A percentile compares a stretch with the other conserved stretches of the same genome.
phyloP scores from a whole-genome alignment of 208 protist species.

The Leishmania major region DNA sequence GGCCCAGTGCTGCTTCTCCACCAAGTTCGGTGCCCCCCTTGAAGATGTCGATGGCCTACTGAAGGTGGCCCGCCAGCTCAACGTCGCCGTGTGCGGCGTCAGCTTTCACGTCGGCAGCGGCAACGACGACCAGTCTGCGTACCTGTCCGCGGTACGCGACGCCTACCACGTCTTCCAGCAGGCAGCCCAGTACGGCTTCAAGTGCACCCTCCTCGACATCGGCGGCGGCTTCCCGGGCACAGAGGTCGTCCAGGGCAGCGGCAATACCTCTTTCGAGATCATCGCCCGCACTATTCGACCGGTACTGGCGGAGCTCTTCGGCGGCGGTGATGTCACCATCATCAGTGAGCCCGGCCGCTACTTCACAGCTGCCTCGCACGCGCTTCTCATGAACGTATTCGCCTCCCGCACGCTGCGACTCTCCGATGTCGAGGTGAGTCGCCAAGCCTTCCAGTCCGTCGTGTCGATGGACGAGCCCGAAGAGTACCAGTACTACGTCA shows the following conservation, averaged over 20 bases:
- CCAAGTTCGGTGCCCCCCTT: slow-evolving; percentile 80
- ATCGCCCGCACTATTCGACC: slow-evolving; percentile 63
- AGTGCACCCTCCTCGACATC: slow-evolving; percentile 87
- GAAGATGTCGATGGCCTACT: slow-evolving; percentile 52
- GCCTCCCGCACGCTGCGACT: slow-evolving; percentile 42
- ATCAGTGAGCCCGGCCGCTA: slow-evolving; percentile 88
- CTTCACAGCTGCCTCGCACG: slow-evolving; percentile 71
- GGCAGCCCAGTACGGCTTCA: slow-evolving; percentile 60
- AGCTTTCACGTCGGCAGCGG: slow-evolving; percentile 92
- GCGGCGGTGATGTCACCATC: slow-evolving; percentile 47
- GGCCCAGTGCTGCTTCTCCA: slow-evolving; percentile 71
- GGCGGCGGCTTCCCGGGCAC: slow-evolving; percentile 86
- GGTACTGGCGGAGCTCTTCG: slow-evolving; percentile 71
- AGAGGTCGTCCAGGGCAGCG: slow-evolving; percentile 8
- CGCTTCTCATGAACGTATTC: slow-evolving; percentile 76
- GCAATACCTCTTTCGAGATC: slow-evolving; percentile 39
- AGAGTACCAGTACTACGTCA: slow-evolving; percentile 85
- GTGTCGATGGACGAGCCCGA: slow-evolving; percentile 29
- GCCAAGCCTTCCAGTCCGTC: slow-evolving; percentile 24
- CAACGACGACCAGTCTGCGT: slow-evolving; percentile 61
- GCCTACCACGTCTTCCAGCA: slow-evolving; percentile 60
- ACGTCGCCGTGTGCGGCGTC: slow-evolving; percentile 74
- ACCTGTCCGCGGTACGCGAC: slow-evolving; percentile 57
- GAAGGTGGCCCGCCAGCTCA: slow-evolving; percentile 31
- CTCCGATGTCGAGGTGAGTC: slow-evolving; percentile 26